These are phyloP conservation scores for Eimeria tenella DNA, from an alignment of 169 alveolate genomes.

Conservation along the genomic window DNA sequence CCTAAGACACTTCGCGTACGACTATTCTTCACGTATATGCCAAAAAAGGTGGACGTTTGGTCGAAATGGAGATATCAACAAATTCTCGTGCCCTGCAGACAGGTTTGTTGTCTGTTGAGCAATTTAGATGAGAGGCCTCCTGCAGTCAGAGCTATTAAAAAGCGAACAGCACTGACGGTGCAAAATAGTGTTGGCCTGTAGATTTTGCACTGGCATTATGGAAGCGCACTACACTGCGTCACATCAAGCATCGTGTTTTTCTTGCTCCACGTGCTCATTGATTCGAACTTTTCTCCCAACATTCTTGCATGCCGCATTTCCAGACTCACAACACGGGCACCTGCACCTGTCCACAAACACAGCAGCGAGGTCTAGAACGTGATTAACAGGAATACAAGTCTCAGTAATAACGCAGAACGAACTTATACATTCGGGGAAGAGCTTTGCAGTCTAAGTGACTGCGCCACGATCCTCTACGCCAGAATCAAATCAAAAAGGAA, in stretches of 20 bases:
- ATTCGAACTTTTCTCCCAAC: neutral
- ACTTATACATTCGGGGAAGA: neutral
- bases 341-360: neutral
- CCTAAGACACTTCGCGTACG: no score
- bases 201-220: no score
- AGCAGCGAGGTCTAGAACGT: neutral
- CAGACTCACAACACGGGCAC: neutral
- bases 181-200: no score
- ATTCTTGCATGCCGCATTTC: slow-evolving; percentile 10
- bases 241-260: neutral
- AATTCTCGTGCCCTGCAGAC: no score
- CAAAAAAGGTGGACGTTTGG: no score
- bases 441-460: neutral
- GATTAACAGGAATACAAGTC: neutral
- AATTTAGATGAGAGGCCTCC: no score
- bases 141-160: no score
- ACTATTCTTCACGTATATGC: no score
- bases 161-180: no score
- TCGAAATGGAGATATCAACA: no score
- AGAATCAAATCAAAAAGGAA: neutral
- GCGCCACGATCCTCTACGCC: neutral
- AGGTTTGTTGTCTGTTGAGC: no score
- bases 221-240: no score
- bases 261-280: neutral
- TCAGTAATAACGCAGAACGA: neutral